These are phyloP conservation scores for Stachybotrys chlorohalonatus DNA, from an alignment of 2,329 filamentous ascomycete species.

Conservation along the genomic window DNA sequence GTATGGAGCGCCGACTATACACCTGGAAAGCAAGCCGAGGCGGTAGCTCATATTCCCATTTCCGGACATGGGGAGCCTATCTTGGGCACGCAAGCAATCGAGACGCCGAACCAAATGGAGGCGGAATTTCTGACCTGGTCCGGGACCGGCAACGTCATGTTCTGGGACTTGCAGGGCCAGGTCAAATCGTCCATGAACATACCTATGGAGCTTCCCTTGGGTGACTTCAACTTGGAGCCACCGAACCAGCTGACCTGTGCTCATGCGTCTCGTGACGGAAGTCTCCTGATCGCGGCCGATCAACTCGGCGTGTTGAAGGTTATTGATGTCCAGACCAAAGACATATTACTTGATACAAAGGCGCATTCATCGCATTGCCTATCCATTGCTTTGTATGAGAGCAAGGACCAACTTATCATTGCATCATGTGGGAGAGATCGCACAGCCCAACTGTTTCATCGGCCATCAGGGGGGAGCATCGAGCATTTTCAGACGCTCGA, in stretches of 20 bases:
- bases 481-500: conserved; percentile 87
- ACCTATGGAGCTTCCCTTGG: conserved; percentile 54
- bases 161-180: conserved; percentile 71
- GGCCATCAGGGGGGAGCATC: conserved; percentile 47
- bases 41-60: conserved; percentile 42
- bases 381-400: conserved; percentile 65
- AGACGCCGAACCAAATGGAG: conserved; percentile 47
- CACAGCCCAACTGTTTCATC: conserved; percentile 82
- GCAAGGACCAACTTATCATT: conserved; percentile 53
- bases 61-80: conserved; percentile 56
- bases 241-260: conserved; percentile 53
- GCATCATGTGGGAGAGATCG: conserved; percentile 82
- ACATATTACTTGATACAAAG: conserved; percentile 62
- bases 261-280: conserved; percentile 50
- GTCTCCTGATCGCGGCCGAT: conserved; percentile 73
- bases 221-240: conserved; percentile 40
- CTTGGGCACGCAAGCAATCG: conserved; percentile 64
- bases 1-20: conserved; percentile 45
- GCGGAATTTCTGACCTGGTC: conserved; percentile 89
- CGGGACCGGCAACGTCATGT: conserved; percentile 65
- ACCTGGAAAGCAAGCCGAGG: conserved; percentile 26
- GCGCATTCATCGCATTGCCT: conserved; percentile 83
- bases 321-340: conserved; percentile 52
- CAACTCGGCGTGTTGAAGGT: conserved; percentile 73
- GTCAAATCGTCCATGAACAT: conserved; percentile 57